Evolutionary conservation across 208 protist species (phyloP), one percentile per base, ranked within the genome.

Genomic region (Wallacemonas sp.): DNA sequence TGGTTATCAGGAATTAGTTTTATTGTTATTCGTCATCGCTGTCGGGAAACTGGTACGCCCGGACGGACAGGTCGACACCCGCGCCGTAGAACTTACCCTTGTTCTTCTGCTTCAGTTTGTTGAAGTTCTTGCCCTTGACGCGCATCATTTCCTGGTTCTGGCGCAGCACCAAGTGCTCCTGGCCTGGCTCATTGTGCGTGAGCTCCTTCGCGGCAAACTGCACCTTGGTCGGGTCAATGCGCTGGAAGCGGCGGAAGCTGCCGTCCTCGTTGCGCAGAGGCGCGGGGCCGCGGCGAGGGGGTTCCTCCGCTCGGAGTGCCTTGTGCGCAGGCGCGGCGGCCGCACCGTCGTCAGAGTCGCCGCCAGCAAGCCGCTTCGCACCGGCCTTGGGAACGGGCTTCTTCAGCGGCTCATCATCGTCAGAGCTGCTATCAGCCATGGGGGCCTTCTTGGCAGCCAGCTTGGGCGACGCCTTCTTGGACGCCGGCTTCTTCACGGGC

Each of bases 81-180:
- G 81, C 85, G 43, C 71, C 86, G 65, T 95, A 95, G 39, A 95
- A 85, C 70, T 93, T 95, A 19, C 72, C 74, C 70, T 95, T 95
- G 70, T 95, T 95, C 76, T 95, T 95, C 65, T 95, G 89, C 72
- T 95, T 95, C 43, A 92, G 78, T 62, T 95, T 95, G 65, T 93
- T 95, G 70, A 95, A 95, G 44, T 76, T 66, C 63, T 95, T 95
- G 5, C 89, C 89, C 58, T 87, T 91, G 27, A 81, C 82, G 4
- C 78, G 76, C 89, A 95, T 95, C 89, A 95, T 95, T 60, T 93
- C 86, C 39, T 91, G 89, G 64, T 95, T 95, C 60, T 95, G 89
- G 16, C 83, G 78, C 60, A 95, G 70, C 14, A 48, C 58, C 60
- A 92, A 70, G 73, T 91, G 84, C 64, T 89, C 84, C 39, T 81